A percentile compares a stretch with the other conserved stretches of the same genome.
Conservation (phyloP, 306 rosid genomes). For the Adenanthera pavonina region DNA sequence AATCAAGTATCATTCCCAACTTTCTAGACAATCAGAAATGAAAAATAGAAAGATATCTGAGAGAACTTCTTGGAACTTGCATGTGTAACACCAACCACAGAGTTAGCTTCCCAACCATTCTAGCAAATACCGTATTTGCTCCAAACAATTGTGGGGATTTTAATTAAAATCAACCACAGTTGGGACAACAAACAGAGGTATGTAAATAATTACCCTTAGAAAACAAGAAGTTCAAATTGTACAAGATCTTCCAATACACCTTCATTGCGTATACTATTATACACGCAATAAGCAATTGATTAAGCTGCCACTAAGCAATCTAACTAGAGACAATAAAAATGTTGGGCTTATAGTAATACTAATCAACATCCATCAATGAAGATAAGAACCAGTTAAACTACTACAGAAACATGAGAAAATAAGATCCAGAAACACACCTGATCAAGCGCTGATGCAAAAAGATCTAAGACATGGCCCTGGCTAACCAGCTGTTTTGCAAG, state of each 20-base stretch:
- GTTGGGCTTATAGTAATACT: neutral
- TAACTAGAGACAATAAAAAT: neutral
- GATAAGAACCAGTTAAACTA: slow-evolving; percentile 13
- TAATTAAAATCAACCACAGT: neutral
- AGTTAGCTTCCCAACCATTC: neutral
- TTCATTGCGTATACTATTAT: neutral
- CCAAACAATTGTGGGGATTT: neutral
- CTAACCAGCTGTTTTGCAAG: slow-evolving; percentile 82
- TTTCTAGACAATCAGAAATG: neutral
- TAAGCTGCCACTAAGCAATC: neutral
- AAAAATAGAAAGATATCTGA: too few relatives aligned
- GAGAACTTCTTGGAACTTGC: neutral
- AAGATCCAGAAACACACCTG: slow-evolving; percentile 61
- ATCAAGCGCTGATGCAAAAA: slow-evolving; percentile 95
- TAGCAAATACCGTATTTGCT: neutral
- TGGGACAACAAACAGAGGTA: neutral
- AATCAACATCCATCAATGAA: slow-evolving; percentile 1
- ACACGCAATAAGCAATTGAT: neutral
- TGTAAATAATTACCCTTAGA: neutral
- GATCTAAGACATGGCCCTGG: slow-evolving; percentile 89
- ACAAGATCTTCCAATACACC: neutral
- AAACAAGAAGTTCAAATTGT: neutral
- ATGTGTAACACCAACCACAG: neutral
- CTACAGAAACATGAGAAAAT: slow-evolving; percentile 18
- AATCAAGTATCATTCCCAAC: too few relatives aligned